Base-by-base conservation (phyloP, 1,284 basidiomycete species). In the Ganoderma sinense region DNA sequence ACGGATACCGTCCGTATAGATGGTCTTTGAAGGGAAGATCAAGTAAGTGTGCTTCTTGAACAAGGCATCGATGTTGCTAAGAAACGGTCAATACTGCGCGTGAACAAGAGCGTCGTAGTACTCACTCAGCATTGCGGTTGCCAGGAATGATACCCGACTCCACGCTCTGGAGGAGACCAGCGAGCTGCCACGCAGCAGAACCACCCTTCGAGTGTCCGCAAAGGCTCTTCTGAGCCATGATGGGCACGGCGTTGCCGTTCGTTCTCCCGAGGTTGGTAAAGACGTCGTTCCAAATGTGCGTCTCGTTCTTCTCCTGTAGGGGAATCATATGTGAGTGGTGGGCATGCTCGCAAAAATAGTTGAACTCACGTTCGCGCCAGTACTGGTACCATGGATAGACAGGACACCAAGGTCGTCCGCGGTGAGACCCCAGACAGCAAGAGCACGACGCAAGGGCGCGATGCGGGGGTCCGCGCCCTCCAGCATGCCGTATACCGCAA, bases 151-250 rank as follows among this genome's bases (percentile, higher is more conserved):
- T 89, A 65, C 97, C 97, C 58, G 91, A 91, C 76, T 88, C 88
- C 73, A 99, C 87, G 33, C 91, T 91, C 82, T 99, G 97, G 69
- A 97, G 84, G 70, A 99, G 87, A 76, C 98, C 98, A 78, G 94
- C 93, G 86, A 98, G 90, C 83, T 98, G 97, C 98, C 97, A 99
- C 6, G 97, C 95, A 69, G 97, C 97, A 36, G 97, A 95, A 74
- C 96, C 97, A 84, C 97, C 97, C 86, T 99, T 99, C 13, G 97
- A 92, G 82, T 98, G 97, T 75, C 97, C 97, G 62, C 97, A 94
- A 62, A 98, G 87, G 82, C 94, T 96, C 89, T 99, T 99, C 83
- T 99, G 97, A 1, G 98, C 96, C 82, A 99, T 94, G 78, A 98
- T 92, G 4, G 98, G 97, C 65, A 98, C 93, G 26, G 97, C 97